Evolutionary conservation across 805 yeast genomes (phyloP), one percentile per base, ranked within the genome.

Genomic region (Candida qinlingensis): DNA sequence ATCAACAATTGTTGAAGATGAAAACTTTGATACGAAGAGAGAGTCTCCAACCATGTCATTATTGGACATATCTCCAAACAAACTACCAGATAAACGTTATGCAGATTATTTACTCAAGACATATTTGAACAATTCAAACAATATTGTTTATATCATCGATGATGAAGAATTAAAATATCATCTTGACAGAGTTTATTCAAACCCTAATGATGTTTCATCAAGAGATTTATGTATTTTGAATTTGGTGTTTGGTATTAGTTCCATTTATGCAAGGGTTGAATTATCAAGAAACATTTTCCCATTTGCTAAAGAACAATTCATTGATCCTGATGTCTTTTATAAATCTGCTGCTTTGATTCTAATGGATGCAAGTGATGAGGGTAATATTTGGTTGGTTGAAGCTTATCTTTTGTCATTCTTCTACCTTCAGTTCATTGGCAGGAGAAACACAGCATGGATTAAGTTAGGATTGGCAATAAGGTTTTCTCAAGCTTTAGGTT

Each of bases 391-490:
- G 76, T 53, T 70, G 10, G 71, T 72, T 3, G 74, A 72, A 48
- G 69, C 70, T 5, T 62, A 73, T 49, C 52, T 71, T 31, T 53
- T 76, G 26, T 60, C 68, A 35, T 71, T 65, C 53, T 65, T 73
- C 52, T 73, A 64, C 54, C 68, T 74, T 48, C 74, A 71, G 44
- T 58, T 64, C 31, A 63, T 63, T n/a, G 68, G 74, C 8, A 68
- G 67, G 43, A 64, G 73, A 48, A 65, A 65, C 42, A 61, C 72
- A 0, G 71, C 77, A 5, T 75, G 78, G 78, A 60, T 73, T 11
- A 66, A 66, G 52, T 53, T 74, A 27, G 75, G 76, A 7, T 51
- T 54, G 19, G 71, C 76, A 1, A 71, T 74, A n/a, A 59, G 73
- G 29, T 61, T 66, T 53, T 76, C 76, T 0, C 74, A 70, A 54